These are phyloP conservation scores for Leccinum subgranulosum DNA, from an alignment of 768 basidiomycete species.

Conservation along the genomic window DNA sequence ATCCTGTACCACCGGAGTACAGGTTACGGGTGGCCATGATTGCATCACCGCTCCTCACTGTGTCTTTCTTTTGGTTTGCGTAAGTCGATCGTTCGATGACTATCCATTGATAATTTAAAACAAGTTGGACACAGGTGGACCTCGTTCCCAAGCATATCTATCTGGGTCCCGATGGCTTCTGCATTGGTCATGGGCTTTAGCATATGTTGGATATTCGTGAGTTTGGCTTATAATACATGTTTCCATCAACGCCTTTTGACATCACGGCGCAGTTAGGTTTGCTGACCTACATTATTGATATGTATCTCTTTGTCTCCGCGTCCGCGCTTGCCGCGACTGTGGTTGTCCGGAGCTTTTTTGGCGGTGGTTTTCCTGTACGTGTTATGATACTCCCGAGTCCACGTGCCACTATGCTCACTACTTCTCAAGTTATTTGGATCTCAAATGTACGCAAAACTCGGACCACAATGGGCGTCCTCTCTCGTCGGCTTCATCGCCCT, in stretches of 20 bases:
- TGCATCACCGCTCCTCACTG: constrained; percentile 48
- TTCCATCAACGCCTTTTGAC: background rate
- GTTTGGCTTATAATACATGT: constrained; percentile 19
- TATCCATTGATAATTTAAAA: background rate
- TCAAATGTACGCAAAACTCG: constrained; percentile 51
- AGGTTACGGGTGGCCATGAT: constrained; percentile 48
- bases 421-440: constrained; percentile 42
- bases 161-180: constrained; percentile 52
- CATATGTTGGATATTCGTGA: constrained; percentile 52
- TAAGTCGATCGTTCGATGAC: constrained; percentile 22
- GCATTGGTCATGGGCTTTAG: constrained; percentile 51
- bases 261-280: constrained; percentile 40
- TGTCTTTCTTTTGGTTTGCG: constrained; percentile 66
- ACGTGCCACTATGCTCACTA: constrained; percentile 2
- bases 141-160: constrained; percentile 47
- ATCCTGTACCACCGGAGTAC: constrained; percentile 58
- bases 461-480: constrained; percentile 58
- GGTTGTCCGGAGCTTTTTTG: constrained; percentile 51
- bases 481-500: constrained; percentile 52
- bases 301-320: constrained; percentile 52
- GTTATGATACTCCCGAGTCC: background rate
- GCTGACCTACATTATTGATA: constrained; percentile 62
- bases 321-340: constrained; percentile 55
- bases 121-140: constrained; percentile 46
- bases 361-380: constrained; percentile 44